Evolutionary conservation across 2,329 filamentous ascomycete species (phyloP).

Genomic region (Calycina herbarum): DNA sequence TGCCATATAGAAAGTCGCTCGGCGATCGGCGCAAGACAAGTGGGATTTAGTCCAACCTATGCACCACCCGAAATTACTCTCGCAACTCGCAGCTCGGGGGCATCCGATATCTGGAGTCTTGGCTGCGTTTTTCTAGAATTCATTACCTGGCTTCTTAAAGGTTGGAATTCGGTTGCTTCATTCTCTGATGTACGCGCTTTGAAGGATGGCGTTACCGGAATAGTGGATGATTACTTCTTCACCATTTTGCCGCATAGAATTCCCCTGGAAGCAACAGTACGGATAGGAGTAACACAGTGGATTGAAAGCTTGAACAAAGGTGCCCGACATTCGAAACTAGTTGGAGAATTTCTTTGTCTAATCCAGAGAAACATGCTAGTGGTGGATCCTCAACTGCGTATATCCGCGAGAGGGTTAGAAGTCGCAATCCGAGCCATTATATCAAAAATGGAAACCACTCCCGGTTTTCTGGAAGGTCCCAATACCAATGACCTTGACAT

Average conservation of each 20-base stretch:
- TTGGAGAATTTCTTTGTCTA: too few species aligned
- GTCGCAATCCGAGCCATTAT: too few species aligned
- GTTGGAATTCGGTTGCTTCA: constrained; percentile 20
- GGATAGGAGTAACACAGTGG: too few species aligned
- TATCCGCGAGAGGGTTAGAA: too few species aligned
- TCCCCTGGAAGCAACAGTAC: too few species aligned
- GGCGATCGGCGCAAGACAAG: constrained; percentile 22
- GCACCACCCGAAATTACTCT: constrained; percentile 43
- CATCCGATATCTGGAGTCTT: constrained; percentile 41
- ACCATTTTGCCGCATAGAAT: constrained; percentile 13
- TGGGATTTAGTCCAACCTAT: constrained; percentile 37
- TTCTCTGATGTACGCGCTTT: constrained; percentile 21
- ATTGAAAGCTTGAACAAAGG: too few species aligned
- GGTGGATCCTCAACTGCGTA: too few species aligned
- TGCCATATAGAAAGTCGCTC: constrained; percentile 37
- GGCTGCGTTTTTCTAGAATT: constrained; percentile 42
- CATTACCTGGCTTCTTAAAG: constrained; percentile 39
- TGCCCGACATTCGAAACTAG: too few species aligned
- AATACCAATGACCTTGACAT: too few species aligned
- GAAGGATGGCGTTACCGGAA: neutral
- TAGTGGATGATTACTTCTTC: constrained; percentile 30
- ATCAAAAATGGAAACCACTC: too few species aligned
- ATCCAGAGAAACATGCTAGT: too few species aligned
- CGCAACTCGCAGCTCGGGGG: constrained; percentile 34
- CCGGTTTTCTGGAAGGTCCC: too few species aligned